Base-by-base conservation (phyloP, 495 filamentous ascomycete species). In the Xylaria telfairii region DNA sequence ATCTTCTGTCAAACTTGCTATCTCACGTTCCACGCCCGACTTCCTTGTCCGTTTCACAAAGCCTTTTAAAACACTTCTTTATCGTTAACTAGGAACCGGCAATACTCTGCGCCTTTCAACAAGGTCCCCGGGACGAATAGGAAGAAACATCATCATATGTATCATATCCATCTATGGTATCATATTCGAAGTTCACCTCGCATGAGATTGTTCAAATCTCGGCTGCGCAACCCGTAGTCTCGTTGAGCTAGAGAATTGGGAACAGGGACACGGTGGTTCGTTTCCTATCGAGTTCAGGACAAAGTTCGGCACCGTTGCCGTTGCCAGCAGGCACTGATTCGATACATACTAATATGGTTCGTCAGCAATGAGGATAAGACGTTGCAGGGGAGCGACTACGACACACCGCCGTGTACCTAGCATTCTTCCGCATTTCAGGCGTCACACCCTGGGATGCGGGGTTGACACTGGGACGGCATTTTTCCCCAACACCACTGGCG, bases 371-470 rank as follows among this genome's bases (percentile, higher is more conserved):
- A 34, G 19, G 19, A 21, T 15, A 28, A 26, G n/a, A 53, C 49
- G 26, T 53, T 53, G 24, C 49, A 53, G 49, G 49, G 17, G 44
- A 41, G 39, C 39, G 5, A 49, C 49, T 15, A 32, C 19, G 21
- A 37, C 56, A 59, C 56, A 10, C 59, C 59, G 28, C 37, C 34
- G 56, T 62, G n/a, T 62, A 42, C 37, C 24, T 46, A 57, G 49
- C 39, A 59, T 53, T 53, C 65, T 67, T 57, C 37, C 46, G n/a
- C 47, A 26, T 19, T 66, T 41, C 30, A 46, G 34, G n/a, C 64
- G 34, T 66, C n/a, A 51, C 34, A 53, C 47, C 65, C 51, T 39
- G 24, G 37, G 49, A 59, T 57, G 65, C 49, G 65, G 65, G 65
- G 65, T 39, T 30, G 37, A 30, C 59, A 34, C 24, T 34, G 51